Conservation (phyloP, 2,329 filamentous ascomycete genomes). For the Nemania sp. region DNA sequence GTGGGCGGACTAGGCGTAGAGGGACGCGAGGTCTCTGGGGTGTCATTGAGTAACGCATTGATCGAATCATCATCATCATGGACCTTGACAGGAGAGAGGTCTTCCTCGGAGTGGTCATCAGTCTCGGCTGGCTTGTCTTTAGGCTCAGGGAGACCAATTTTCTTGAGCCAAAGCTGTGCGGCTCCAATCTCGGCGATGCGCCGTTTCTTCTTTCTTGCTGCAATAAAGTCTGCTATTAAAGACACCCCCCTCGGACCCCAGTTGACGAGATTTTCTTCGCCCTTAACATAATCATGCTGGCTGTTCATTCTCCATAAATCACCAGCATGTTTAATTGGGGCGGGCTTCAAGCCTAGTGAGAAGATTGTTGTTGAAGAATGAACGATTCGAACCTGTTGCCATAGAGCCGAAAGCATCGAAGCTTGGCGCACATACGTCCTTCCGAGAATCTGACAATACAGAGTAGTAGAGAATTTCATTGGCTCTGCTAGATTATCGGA, state of each 20-base stretch:
- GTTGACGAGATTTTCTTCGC: conserved; percentile 80
- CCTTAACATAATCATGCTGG: conserved; percentile 92
- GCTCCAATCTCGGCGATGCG: conserved; percentile 81
- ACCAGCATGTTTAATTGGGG: conserved; percentile 85
- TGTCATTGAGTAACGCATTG: conserved; percentile 61
- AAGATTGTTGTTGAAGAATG: conserved; percentile 87
- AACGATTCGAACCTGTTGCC: conserved; percentile 81
- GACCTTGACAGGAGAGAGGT: conserved; percentile 41
- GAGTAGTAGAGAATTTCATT: conserved; percentile 81
- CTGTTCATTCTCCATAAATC: conserved; percentile 98
- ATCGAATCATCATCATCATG: conserved; percentile 54
- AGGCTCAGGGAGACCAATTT: conserved; percentile 55
- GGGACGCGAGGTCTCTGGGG: conserved; percentile 55
- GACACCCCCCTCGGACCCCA: conserved; percentile 92
- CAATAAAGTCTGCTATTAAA: conserved; percentile 84
- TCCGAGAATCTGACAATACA: conserved; percentile 81
- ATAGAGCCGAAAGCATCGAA: conserved; percentile 84
- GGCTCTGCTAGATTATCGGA: conserved; percentile 84
- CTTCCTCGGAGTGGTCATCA: conserved; percentile 44
- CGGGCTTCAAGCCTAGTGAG: conserved; percentile 81
- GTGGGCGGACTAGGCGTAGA: conserved; percentile 33
- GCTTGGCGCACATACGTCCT: conserved; percentile 83
- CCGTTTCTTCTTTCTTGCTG: conserved; percentile 70
- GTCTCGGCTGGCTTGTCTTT: conserved; percentile 39
- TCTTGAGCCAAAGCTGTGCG: conserved; percentile 67